These are phyloP conservation scores for Elongisporangium senticosum DNA, from an alignment of 352 stramenopile genomes.

Conservation along the genomic window DNA sequence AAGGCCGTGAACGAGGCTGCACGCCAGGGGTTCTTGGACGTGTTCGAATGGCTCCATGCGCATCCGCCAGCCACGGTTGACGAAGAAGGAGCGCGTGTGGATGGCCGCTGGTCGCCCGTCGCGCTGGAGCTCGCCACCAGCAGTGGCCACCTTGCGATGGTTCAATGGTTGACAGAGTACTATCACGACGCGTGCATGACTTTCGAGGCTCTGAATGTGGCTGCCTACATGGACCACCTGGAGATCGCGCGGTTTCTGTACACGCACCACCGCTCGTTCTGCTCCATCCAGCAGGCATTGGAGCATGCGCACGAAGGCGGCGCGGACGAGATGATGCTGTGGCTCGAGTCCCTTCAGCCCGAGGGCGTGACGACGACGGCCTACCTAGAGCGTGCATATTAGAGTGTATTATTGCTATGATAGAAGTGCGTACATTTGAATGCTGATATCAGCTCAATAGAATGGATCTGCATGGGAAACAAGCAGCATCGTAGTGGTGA, in stretches of 20 bases:
- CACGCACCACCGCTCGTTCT: slow-evolving; percentile 31
- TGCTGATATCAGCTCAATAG: no score
- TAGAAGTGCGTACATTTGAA: background rate
- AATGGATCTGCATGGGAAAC: no score
- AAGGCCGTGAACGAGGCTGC: slow-evolving; percentile 55
- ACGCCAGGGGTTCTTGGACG: slow-evolving; percentile 40
- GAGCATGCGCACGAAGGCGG: slow-evolving; percentile 60
- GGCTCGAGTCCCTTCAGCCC: slow-evolving; percentile 33
- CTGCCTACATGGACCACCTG: slow-evolving; percentile 69
- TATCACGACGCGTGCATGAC: slow-evolving; percentile 37
- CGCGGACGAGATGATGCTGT: slow-evolving; percentile 53
- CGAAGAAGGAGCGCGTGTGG: slow-evolving; percentile 5
- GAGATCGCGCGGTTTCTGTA: slow-evolving; percentile 51
- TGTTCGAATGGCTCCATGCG: slow-evolving; percentile 49
- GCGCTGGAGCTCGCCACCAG: slow-evolving; percentile 54
- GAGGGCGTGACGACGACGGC: background rate
- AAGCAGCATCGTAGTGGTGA: background rate
- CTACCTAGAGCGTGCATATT: background rate
- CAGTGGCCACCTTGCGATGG: slow-evolving; percentile 50
- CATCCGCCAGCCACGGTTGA: slow-evolving; percentile 14
- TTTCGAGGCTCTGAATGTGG: slow-evolving; percentile 57
- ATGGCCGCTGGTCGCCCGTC: slow-evolving; percentile 38
- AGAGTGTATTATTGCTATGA: background rate
- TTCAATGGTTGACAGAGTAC: slow-evolving; percentile 59
- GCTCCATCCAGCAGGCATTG: slow-evolving; percentile 43